Evolutionary conservation across 148 eudicot species (phyloP).

Genomic region (Suaeda aralocaspica): DNA sequence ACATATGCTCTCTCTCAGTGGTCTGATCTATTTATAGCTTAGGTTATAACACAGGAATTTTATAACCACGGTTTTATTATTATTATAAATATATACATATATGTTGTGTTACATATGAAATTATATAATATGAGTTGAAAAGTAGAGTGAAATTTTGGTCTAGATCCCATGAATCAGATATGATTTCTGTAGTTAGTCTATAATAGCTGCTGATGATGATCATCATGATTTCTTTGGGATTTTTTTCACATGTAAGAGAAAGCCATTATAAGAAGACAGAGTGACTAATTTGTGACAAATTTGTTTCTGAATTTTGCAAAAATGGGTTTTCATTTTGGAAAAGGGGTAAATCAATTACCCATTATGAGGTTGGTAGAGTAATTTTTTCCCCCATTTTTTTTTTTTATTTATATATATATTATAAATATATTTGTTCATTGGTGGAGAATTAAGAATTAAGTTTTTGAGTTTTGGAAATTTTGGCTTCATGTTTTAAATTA

Average conservation of each 20-base stretch:
- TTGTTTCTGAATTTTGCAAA: too few relatives aligned
- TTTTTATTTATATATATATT: too few relatives aligned
- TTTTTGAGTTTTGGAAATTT: background rate
- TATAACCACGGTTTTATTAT: slow-evolving; percentile 10
- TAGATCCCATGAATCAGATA: slow-evolving; percentile 19
- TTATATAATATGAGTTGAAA: background rate
- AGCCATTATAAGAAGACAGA: background rate
- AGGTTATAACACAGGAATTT: slow-evolving; percentile 14
- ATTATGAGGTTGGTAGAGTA: slow-evolving; percentile 10
- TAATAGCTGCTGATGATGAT: slow-evolving; percentile 8
- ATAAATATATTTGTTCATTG: too few relatives aligned
- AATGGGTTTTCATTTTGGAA: background rate
- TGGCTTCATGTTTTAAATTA: too few relatives aligned
- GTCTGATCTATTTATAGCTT: slow-evolving; percentile 24
- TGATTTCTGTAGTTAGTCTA: slow-evolving; percentile 13
- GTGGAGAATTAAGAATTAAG: background rate
- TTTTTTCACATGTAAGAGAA: background rate
- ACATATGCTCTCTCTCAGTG: background rate
- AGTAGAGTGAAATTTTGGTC: slow-evolving; percentile 1
- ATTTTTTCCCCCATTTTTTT: background rate
- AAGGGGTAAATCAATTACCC: background rate
- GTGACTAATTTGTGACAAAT: background rate
- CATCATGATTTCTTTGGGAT: background rate
- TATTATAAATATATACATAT: background rate
- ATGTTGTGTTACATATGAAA: too few relatives aligned